These are phyloP conservation scores for Neotropicomus parvogracilis DNA, from an alignment of 1,284 basidiomycete species.

Conservation along the genomic window DNA sequence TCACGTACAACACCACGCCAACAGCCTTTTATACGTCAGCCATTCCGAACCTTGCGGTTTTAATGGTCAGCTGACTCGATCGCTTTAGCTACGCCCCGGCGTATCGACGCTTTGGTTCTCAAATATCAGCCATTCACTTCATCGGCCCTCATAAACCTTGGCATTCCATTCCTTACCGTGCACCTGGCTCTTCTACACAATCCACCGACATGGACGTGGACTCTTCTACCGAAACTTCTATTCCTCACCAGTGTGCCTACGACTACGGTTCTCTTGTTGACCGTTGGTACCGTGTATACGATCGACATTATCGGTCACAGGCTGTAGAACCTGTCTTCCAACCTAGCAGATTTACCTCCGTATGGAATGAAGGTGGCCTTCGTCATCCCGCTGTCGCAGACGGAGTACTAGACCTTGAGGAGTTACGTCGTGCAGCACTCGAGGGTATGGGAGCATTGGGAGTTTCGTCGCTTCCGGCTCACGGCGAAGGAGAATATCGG, in stretches of 20 bases:
- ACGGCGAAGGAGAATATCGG: conserved; percentile 31
- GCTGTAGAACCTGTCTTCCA: conserved; percentile 51
- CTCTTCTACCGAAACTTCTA: conserved; percentile 19
- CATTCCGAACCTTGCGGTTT: conserved; percentile 19
- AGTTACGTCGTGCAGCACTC: conserved; percentile 64
- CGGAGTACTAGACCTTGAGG: conserved; percentile 56
- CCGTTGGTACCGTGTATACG: conserved; percentile 89
- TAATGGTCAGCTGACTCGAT: conserved; percentile 25
- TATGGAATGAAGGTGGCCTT: conserved; percentile 39
- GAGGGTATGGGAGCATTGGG: conserved; percentile 28
- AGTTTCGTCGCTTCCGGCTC: conserved; percentile 5
- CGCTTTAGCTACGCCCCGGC: conserved; percentile 84
- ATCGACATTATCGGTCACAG: conserved; percentile 73
- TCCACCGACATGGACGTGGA: conserved; percentile 25
- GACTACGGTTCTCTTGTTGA: conserved; percentile 79
- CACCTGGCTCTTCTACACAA: conserved; percentile 44
- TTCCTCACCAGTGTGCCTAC: conserved; percentile 50
- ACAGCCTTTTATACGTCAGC: conserved; percentile 95
- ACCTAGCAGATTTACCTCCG: conserved; percentile 30
- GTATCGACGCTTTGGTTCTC: conserved; percentile 86
- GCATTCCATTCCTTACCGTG: conserved; percentile 66
- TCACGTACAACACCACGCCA: conserved; percentile 96
- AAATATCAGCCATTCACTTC: conserved; percentile 90
- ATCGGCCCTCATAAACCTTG: conserved; percentile 95
- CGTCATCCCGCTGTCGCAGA: conserved; percentile 20